phyloP scores from a whole-genome alignment of 129 eudicot genomes.

The Ambrosia artemisiifolia region DNA sequence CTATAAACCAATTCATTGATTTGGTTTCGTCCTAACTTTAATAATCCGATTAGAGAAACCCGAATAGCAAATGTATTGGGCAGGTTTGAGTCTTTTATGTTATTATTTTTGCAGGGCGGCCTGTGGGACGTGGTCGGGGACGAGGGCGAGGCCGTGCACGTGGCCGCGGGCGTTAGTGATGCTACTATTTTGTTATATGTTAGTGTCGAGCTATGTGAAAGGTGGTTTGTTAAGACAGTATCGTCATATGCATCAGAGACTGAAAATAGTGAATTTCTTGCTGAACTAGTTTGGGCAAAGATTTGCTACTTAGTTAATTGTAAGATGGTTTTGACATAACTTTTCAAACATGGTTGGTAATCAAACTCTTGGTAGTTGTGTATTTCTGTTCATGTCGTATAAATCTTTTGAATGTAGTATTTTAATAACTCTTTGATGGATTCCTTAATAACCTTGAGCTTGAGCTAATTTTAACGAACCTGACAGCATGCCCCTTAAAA shows the following conservation, averaged over 20 bases:
- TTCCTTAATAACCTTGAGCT: too few relatives aligned
- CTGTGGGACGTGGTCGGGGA: conserved; percentile 80
- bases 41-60: not conserved
- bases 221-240: conserved; percentile 1
- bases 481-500: too few relatives aligned
- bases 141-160: conserved; percentile 84
- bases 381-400: not conserved
- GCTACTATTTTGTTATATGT: conserved; percentile 15
- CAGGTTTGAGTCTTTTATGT: not conserved
- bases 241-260: not conserved
- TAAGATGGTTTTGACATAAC: not conserved
- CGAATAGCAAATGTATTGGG: not conserved
- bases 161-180: conserved; percentile 52
- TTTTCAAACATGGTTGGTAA: not conserved
- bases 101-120: conserved; percentile 37
- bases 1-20: not conserved
- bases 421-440: too few relatives aligned
- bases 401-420: not conserved
- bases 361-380: not conserved
- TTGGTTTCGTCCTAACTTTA: not conserved
- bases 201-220: conserved; percentile 9
- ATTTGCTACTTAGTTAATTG: not conserved
- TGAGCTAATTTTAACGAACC: too few relatives aligned
- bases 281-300: not conserved
- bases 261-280: conserved; percentile 7